Percentiles rank a stretch among this genome's conserved stretches.
phyloP scores from a whole-genome alignment of 768 basidiomycete species.

The Boletus vinaceobasis region DNA sequence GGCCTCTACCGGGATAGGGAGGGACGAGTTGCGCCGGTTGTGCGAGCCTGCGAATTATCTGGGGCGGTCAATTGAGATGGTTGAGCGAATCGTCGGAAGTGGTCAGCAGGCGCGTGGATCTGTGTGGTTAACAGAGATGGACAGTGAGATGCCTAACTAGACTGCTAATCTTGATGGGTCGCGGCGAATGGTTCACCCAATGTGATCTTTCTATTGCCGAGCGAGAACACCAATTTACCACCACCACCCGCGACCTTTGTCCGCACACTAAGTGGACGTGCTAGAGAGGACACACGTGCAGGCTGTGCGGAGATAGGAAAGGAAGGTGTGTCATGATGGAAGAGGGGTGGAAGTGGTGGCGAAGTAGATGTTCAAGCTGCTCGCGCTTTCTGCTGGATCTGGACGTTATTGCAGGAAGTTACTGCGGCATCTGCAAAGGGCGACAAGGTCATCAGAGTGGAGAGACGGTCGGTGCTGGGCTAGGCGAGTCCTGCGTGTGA shows the following conservation, averaged over 20 bases:
- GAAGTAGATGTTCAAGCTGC: not conserved
- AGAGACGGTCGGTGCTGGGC: not conserved
- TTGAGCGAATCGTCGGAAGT: constrained; percentile 2
- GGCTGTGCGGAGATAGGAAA: not conserved
- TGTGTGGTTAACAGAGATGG: not conserved
- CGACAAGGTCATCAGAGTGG: not conserved
- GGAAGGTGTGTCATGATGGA: not conserved
- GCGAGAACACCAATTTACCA: not conserved
- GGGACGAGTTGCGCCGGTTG: constrained; percentile 27
- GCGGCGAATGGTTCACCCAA: constrained; percentile 6
- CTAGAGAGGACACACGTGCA: constrained; percentile 11
- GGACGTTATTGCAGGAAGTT: not conserved
- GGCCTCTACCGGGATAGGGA: constrained; percentile 20
- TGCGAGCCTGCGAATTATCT: constrained; percentile 41
- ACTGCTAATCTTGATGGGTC: constrained; percentile 3
- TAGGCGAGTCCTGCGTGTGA: not conserved
- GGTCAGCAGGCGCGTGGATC: not conserved
- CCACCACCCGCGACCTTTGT: constrained; percentile 5
- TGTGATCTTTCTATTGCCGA: not conserved
- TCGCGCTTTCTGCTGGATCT: not conserved
- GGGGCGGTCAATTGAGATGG: constrained; percentile 35
- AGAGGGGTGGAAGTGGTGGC: not conserved
- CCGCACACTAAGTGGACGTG: constrained; percentile 15
- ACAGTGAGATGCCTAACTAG: not conserved
- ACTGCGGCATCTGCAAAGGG: not conserved